Percentiles rank a stretch among this genome's conserved stretches.
Evolutionary conservation across 495 filamentous ascomycete species (phyloP).

Genomic region (Aspergillus conjunctus): DNA sequence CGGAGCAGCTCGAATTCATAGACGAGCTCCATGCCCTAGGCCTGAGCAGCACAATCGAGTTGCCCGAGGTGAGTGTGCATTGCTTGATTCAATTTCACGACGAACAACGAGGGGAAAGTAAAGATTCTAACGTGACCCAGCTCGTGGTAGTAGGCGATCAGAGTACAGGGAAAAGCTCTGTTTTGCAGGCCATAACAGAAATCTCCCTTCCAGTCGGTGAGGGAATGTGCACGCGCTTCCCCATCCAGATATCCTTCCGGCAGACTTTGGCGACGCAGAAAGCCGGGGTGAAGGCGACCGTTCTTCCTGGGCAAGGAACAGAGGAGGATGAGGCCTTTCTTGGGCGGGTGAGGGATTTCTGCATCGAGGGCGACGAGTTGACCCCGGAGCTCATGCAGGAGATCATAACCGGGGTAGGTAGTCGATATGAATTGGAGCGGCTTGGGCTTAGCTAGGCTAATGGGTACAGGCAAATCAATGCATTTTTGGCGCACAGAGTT

Average conservation of each 20-base stretch:
- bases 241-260: conserved; percentile 13
- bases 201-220: conserved; percentile 10
- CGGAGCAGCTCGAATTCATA: conserved; percentile 16
- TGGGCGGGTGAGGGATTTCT: background rate
- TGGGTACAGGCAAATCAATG: background rate
- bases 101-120: too few relatives aligned
- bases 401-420: conserved; percentile 1
- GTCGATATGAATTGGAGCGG: background rate
- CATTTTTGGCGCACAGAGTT: background rate
- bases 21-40: conserved; percentile 13
- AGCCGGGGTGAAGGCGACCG: conserved; percentile 5
- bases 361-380: conserved; percentile 1
- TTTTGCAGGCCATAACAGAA: conserved; percentile 13
- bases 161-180: conserved; percentile 11
- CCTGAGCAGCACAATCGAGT: conserved; percentile 7
- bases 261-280: background rate
- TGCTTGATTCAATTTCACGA: too few relatives aligned
- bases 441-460: too few relatives aligned
- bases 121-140: background rate
- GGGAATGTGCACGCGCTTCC: conserved; percentile 12
- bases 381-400: conserved; percentile 8
- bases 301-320: background rate
- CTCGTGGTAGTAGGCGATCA: conserved; percentile 12
- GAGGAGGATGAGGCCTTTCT: conserved; percentile 13
- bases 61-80: conserved; percentile 2